phyloP scores from a whole-genome alignment of 331 rosid genomes.

The Arachis monticola region DNA sequence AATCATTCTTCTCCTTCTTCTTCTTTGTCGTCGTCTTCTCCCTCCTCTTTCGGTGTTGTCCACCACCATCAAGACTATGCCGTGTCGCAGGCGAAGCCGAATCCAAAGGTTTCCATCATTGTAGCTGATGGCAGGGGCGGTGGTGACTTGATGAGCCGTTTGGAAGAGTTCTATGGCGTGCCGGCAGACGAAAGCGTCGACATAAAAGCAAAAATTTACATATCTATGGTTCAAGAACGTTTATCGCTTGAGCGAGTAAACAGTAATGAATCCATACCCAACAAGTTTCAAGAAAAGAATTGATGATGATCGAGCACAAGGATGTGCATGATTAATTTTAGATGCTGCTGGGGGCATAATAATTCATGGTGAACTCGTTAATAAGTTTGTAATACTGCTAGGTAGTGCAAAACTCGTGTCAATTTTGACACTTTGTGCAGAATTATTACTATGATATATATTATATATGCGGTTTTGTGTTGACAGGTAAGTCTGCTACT shows the following conservation, averaged over 20 bases:
- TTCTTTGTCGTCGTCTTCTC: constrained; percentile 36
- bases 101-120: constrained; percentile 50
- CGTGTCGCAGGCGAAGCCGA: constrained; percentile 38
- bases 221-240: constrained; percentile 69
- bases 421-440: constrained; percentile 17
- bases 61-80: constrained; percentile 55
- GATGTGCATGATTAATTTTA: too few relatives aligned
- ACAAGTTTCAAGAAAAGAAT: constrained; percentile 11
- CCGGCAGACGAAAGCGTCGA: constrained; percentile 70
- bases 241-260: constrained; percentile 59
- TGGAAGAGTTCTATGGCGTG: constrained; percentile 41
- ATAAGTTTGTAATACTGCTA: neutral
- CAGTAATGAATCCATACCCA: constrained; percentile 6
- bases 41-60: constrained; percentile 56
- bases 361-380: neutral
- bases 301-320: neutral
- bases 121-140: constrained; percentile 35
- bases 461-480: too few relatives aligned
- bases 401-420: neutral
- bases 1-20: constrained; percentile 57
- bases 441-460: neutral
- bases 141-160: constrained; percentile 34
- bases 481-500: too few relatives aligned
- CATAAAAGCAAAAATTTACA: constrained; percentile 62
- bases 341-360: too few relatives aligned